These are phyloP conservation scores for Vitis vinifera DNA, from an alignment of 164 flowering plant species.

Conservation along the genomic window ASM3070453v1 NC_081807.1:7000001-7000500, in stretches of 20 bases:
- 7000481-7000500: not conserved
- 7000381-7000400: constrained; percentile 91
- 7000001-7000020: not conserved
- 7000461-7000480: not conserved
- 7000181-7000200: too few species aligned
- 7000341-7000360: constrained; percentile 66
- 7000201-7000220: too few species aligned
- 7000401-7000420: constrained; percentile 95
- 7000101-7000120: too few species aligned
- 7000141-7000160: too few species aligned
- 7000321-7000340: constrained; percentile 67
- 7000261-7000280: not conserved
- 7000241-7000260: not conserved
- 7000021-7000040: not conserved
- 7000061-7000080: not conserved
- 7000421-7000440: constrained; percentile 68
- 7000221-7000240: not conserved
- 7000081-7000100: not conserved
- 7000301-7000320: constrained; percentile 35
- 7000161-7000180: too few species aligned
- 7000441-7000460: constrained; percentile 74
- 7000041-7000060: not conserved
- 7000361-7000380: constrained; percentile 80
- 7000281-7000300: not conserved
- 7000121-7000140: too few species aligned